Evolutionary conservation across 2,329 filamentous ascomycete species (phyloP), one percentile per base, ranked within the genome.

Genomic region (Apiospora arundinis): DNA sequence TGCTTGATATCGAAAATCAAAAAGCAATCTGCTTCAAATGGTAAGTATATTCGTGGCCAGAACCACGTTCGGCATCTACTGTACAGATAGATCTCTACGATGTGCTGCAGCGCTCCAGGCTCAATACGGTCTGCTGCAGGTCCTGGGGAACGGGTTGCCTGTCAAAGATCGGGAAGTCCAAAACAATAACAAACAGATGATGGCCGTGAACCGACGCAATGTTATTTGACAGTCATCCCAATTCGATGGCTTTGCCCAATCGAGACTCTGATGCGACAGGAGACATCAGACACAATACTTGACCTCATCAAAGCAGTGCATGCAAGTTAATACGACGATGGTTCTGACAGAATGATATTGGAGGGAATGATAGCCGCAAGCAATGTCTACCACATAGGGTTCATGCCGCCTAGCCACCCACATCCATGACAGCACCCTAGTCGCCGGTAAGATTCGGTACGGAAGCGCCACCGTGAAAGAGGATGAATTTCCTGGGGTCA

Each of bases 371-470:
- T n/a, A 40, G 32, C 56, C 56, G 56, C 52, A n/a, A 21, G 52
- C 52, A 60, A 60, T 28, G 32, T 32, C 32, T 32, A 4, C 32
- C 25, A 28, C 28, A 7, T 40, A 63, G 56, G 32, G 32, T 63
- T 63, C 56, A 63, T 60, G 52, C 18, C 28, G 11, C 49, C 49
- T 49, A 49, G 48, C 48, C 48, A 49, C 21, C 21, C 28, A 28
- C 25, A 40, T 32, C 18, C 56, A n/a, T 63, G 56, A 63, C 56
- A 63, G 28, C 32, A 63, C 56, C 56, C 56, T 63, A 63, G 56
- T 40, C 56, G 32, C 56, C 32, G 56, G 56, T 63, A 40, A 32
- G 56, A 63, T 63, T 63, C 56, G 56, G 56, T 63, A 63, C 56
- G 56, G 56, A 63, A 63, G 56, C 21, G 56, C 56, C 56, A 63